phyloP scores from a whole-genome alignment of 129 eudicot species.

The Solidago caesia region DNA sequence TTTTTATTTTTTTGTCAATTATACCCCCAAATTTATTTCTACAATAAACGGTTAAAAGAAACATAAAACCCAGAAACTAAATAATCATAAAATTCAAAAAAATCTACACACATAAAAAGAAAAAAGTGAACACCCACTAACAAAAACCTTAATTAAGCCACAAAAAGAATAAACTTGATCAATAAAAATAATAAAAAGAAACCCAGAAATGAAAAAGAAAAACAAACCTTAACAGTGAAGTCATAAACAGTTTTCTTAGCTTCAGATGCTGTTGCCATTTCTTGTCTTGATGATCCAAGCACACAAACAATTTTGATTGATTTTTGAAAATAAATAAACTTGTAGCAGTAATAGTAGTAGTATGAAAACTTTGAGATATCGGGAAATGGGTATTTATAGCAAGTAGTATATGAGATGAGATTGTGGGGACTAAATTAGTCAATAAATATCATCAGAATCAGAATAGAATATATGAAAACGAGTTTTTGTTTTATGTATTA shows the following conservation, averaged over 20 bases:
- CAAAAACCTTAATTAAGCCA: neutral
- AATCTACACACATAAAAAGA: neutral
- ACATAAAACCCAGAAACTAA: slow-evolving; percentile 5
- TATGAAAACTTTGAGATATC: slow-evolving; percentile 1
- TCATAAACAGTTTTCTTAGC: slow-evolving; percentile 66
- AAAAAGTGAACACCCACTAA: neutral
- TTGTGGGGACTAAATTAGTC: neutral
- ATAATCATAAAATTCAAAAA: slow-evolving; percentile 9
- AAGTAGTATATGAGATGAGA: neutral
- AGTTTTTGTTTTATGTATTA: neutral
- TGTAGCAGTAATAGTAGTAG: neutral
- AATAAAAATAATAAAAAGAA: neutral
- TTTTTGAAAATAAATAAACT: slow-evolving; percentile 10
- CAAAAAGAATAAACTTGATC: neutral
- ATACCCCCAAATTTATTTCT: neutral
- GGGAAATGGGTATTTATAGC: slow-evolving; percentile 38
- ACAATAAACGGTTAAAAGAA: neutral
- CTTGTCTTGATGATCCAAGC: slow-evolving; percentile 37
- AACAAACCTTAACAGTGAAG: slow-evolving; percentile 80
- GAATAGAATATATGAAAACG: neutral
- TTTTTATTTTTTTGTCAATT: too few relatives aligned
- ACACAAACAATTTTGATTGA: slow-evolving; percentile 17
- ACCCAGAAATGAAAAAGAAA: too few relatives aligned
- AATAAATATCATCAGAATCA: slow-evolving; percentile 9
- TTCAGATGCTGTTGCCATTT: slow-evolving; percentile 60